phyloP scores from a whole-genome alignment of 208 protist species.

The Trypanosomatidae sp. region DNA sequence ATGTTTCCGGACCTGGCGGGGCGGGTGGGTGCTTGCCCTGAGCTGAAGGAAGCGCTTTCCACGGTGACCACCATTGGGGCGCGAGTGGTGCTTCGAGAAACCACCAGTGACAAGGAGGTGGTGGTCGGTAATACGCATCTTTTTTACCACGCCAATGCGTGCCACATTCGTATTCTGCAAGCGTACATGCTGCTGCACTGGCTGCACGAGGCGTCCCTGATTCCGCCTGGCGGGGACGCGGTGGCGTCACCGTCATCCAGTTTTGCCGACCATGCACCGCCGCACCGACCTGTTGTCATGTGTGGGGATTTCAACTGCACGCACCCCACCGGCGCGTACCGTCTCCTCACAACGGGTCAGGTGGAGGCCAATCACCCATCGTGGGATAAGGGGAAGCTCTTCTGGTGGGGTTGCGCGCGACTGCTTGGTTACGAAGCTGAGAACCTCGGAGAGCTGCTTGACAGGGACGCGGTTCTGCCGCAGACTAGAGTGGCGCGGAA shows the following conservation, averaged over 20 bases:
- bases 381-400: conserved; percentile 86
- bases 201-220: conserved; percentile 16
- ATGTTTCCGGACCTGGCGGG: conserved; percentile 45
- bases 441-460: conserved; percentile 32
- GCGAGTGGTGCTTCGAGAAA: conserved; percentile 44
- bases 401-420: conserved; percentile 83
- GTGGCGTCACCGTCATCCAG: neutral
- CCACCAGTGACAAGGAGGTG: conserved; percentile 40
- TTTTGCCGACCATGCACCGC: neutral
- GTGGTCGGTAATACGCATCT: conserved; percentile 91
- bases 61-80: conserved; percentile 63
- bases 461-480: conserved; percentile 16
- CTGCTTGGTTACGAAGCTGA: conserved; percentile 62
- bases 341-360: conserved; percentile 73
- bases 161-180: conserved; percentile 92
- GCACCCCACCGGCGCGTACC: conserved; percentile 75
- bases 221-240: neutral
- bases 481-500: conserved; percentile 12
- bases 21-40: conserved; percentile 36
- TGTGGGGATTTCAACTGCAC: conserved; percentile 92
- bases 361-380: conserved; percentile 64
- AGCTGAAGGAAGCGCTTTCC: conserved; percentile 66
- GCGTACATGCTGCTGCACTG: conserved; percentile 60
- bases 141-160: conserved; percentile 90
- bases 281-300: conserved; percentile 46